Evolutionary conservation across 2,329 filamentous ascomycete genomes (phyloP), one percentile per base, ranked within the genome.

Genomic region (Ophiostoma montium): DNA sequence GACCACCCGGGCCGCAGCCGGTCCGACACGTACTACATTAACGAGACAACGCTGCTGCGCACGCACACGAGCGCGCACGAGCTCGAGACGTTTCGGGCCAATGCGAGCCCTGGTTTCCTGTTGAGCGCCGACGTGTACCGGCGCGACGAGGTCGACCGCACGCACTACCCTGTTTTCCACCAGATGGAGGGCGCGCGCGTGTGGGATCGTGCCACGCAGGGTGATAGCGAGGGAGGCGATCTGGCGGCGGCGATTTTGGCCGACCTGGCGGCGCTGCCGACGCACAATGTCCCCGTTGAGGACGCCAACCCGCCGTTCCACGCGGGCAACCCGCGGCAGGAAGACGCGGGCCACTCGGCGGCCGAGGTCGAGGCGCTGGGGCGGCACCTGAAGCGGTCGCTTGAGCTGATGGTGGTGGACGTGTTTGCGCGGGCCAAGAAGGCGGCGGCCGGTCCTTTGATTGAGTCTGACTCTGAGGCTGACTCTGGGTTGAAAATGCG

Each of bases 21-120:
- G 57, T 90, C 86, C 13, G 92, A 98, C 66, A 96, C 92, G 1
- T 98, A 96, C 71, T 98, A 98, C 65, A 68, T 98, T 60, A 95
- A 95, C 67, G 71, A 81, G 56, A 67, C 78, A 47, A 94, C 85
- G 0, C 80, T 98, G 2, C 70, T 98, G 38, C 78, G 92, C 50
- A 98, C 92, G 1, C 92, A 98, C 64, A 96, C 90, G 2, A 92
- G 86, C 57, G 92, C 92, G 0, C 92, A 98, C 62, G 87, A 98
- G 64, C 78, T 85, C 58, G 79, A 92, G 61, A 74, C 84, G 52
- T 86, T 96, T 72, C 72, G 81, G 56, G 71, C 75, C 52, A 79
- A 88, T 65, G 67, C 76, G 49, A 84, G 75, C 57, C 75, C 80
- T 35, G 92, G 90, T 3, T 98, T 88, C 62, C 45, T 94, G 32